Evolutionary conservation across 1,284 basidiomycete genomes (phyloP).

Genomic region (Rhodotorula sp.): DNA sequence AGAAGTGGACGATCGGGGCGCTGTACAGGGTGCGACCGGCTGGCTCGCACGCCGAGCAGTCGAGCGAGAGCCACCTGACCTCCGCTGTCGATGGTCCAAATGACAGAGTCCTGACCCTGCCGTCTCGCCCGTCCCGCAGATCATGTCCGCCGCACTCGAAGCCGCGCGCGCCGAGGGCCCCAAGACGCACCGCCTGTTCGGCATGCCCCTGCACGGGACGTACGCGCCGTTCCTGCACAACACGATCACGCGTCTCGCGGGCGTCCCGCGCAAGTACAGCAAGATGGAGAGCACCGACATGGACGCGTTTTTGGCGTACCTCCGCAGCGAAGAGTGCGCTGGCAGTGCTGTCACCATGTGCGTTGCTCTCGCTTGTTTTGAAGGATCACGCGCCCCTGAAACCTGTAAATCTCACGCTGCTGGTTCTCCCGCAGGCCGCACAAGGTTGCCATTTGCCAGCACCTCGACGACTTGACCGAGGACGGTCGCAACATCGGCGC

Average conservation of each 20-base stretch:
- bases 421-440: slow-evolving; percentile 16
- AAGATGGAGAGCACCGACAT: slow-evolving; percentile 40
- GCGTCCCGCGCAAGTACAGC: slow-evolving; percentile 38
- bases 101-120: not conserved
- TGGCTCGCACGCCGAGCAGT: too few relatives aligned
- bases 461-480: slow-evolving; percentile 40
- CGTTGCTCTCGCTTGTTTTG: not conserved
- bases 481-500: slow-evolving; percentile 42
- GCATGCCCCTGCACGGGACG: slow-evolving; percentile 30
- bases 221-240: slow-evolving; percentile 47
- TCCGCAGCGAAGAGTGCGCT: slow-evolving; percentile 39
- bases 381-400: too few relatives aligned
- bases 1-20: too few relatives aligned
- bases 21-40: too few relatives aligned
- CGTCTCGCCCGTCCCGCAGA: not conserved
- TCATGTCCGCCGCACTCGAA: slow-evolving; percentile 4
- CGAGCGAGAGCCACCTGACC: too few relatives aligned
- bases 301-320: slow-evolving; percentile 35
- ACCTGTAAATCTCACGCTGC: not conserved
- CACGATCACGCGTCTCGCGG: slow-evolving; percentile 42
- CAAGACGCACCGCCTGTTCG: slow-evolving; percentile 31
- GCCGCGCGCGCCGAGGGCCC: slow-evolving; percentile 28
- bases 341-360: slow-evolving; percentile 43
- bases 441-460: slow-evolving; percentile 42
- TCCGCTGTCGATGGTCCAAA: too few relatives aligned